Base-by-base conservation (phyloP, 257 asterid species). In the Paraleonurus japonicus region DNA sequence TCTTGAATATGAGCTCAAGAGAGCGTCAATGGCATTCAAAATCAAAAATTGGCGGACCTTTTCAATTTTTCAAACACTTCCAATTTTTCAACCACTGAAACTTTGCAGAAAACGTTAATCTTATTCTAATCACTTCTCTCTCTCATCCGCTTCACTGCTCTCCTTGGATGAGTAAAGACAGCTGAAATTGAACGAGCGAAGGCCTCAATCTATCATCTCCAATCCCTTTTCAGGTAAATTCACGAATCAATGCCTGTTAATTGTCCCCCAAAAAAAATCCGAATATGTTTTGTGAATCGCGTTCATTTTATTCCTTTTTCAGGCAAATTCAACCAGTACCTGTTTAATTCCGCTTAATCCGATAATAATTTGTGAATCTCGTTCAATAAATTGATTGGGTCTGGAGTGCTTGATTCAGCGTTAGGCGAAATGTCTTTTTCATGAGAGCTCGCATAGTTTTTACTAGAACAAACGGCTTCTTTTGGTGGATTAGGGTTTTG, bases 161-260 rank as follows among this genome's bases (percentile, higher is more conserved):
- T 13, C 60, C 65, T 60, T 30, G 55, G 61, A 71, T 37, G 15
- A 32, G 55, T 53, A 60, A 70, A 45, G 12, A 13, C 50, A 26
- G 57, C 70, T 67, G 61, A 70, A 23, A 69, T 58, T 41, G 53
- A 70, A 72, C 45, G 57, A 19, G 60, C n/a, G 17, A 9, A 39
- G 50, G 45, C 16, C 48, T 57, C 22, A 13, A 61, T 1, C 55
- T 53, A 71, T 58, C 68, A 61, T 47, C 72, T 62, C 33, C 60
- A 47, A 76, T 33, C 61, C 70, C 33, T 73, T 61, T 69, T 58
- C 86, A 72, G 83, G 85, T 74, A 73, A 64, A 61, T 61, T 64
- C 43, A 10, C 55, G 24, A 67, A 39, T 62, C 70, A 43, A 11
- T 69, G 7, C 54, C 75, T 70, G 23, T 62, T 69, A 32, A 5